Base-by-base conservation (phyloP, 805 yeast species). In the Lachancea waltii region DNA sequence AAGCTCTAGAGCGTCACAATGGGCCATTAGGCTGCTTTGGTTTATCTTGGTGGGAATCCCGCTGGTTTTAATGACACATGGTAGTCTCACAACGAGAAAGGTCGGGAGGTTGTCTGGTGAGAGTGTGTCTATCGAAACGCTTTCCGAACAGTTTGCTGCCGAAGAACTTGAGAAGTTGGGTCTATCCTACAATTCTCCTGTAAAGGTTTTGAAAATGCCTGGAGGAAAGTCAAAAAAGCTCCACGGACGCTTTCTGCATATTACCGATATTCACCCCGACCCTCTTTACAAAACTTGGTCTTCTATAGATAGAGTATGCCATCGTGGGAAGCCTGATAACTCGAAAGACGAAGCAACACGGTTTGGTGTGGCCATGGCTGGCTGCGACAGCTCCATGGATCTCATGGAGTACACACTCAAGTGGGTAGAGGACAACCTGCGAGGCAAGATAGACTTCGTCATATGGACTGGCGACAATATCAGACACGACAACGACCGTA, bases 391-490 rank as follows among this genome's bases (percentile, higher is more conserved):
- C 1, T 86, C 95, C 2, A 57, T 77, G 55, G 60, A 62, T 1
- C 58, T 85, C 34, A 75, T 81, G 59, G 65, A 76, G 7, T 68
- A 68, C 13, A 84, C 94, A 0, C 60, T 85, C 38, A 56, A 69
- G 21, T 85, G 94, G 92, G 64, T 85, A 2, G 58, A 68, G 15
- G 65, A 67, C 9, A 77, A 84, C 43, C 57, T 85, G 42, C 73
- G 68, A 43, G 92, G 83, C 57, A 77, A 85, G 47, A 78, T 85
- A 34, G 95, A 85, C 57, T 85, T 85, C 60, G 79, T 85, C 9
- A 72, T 85, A 10, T 85, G 95, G 95, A 85, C 95, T 0, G 95
- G 95, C 22, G 95, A 85, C 60, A 85, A 85, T 50, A 75, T 83
- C 32, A 69, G 95, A 40, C 95, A 85, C 57, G 95, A 85, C 57